Percentiles rank a stretch among this genome's conserved stretches.
Conservation (phyloP, 2,329 filamentous ascomycete species). For the Aspergillus pseudonomiae region DNA sequence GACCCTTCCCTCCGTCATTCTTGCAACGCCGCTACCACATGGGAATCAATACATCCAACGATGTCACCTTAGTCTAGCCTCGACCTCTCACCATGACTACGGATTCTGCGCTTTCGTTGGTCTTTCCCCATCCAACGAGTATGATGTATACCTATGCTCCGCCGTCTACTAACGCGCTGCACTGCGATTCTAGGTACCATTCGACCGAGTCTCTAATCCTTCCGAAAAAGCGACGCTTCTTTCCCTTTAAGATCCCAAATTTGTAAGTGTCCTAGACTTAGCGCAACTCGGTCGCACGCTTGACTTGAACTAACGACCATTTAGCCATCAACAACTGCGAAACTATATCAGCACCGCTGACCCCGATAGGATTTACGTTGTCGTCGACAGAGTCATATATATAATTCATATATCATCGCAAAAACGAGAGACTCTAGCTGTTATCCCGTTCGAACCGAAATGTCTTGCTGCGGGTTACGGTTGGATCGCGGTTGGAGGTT, state of each 20-base stretch:
- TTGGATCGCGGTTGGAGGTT: slow-evolving; percentile 87
- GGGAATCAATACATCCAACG: slow-evolving; percentile 24
- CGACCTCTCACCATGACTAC: slow-evolving; percentile 43
- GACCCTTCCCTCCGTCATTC: slow-evolving; percentile 6
- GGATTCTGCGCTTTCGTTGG: slow-evolving; percentile 44
- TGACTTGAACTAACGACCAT: slow-evolving; percentile 19
- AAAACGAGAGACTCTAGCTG: slow-evolving; percentile 73
- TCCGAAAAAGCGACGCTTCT: slow-evolving; percentile 65
- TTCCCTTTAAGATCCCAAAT: slow-evolving; percentile 66
- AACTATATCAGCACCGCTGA: slow-evolving; percentile 84
- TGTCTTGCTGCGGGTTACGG: slow-evolving; percentile 85
- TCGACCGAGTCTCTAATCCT: slow-evolving; percentile 68
- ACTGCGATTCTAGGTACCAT: slow-evolving; percentile 55
- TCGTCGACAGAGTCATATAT: slow-evolving; percentile 74
- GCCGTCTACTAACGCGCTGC: slow-evolving; percentile 19
- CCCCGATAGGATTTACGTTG: slow-evolving; percentile 80
- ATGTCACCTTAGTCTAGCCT: slow-evolving; percentile 37
- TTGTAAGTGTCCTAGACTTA: slow-evolving; percentile 55
- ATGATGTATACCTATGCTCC: slow-evolving; percentile 10
- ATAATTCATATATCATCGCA: slow-evolving; percentile 69
- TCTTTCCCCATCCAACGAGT: slow-evolving; percentile 18
- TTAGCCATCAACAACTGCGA: slow-evolving; percentile 62
- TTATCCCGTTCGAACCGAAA: slow-evolving; percentile 72
- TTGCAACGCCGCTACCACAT: slow-evolving; percentile 15
- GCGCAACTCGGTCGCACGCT: slow-evolving; percentile 2